Evolutionary conservation across 2,329 filamentous ascomycete species (phyloP), one percentile per base, ranked within the genome.

Genomic region (Davidsoniella australis): DNA sequence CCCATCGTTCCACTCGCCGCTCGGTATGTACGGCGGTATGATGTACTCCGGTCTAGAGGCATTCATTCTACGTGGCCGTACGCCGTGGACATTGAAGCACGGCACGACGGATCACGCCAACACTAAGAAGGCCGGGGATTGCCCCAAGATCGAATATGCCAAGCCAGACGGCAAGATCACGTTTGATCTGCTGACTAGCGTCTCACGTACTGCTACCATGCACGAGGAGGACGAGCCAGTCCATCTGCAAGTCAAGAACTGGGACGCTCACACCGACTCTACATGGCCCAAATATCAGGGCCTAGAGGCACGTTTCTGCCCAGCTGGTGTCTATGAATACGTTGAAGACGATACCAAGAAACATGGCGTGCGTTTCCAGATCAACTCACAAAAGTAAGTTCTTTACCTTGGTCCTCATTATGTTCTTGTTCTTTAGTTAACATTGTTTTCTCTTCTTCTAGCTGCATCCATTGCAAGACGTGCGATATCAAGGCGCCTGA

Each of bases 401-500:
- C 36, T 33, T 37, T 14, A 12, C 2, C 8, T 12, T n/a, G 33
- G 36, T 14, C 4, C 10, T 39, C 20, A 18, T 26, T 17, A n/a
- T 37, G 14, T 33, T 17, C 12, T 40, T 49, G 37, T 40, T 44
- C 10, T 18, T n/a, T 20, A 29, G 5, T 14, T 5, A 23, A 29
- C 14, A 40, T 43, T 33, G 20, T 41, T 6, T 33, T 9, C 36
- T 12, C 40, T 26, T 45, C 23, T 45, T 39, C n/a, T 46, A 94
- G 88, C 67, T 98, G 91, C 64, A 94, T 98, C 56, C 91, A 98
- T 67, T 98, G 91, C 74, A 98, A 98, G 75, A 98, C 91, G 12
- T 98, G 91, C 64, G 91, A 98, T 65, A 98, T 98, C 69, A 98
- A 98, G 69, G 89, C 86, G 14, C 91, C 91, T 6, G 77, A 81